Conservation (phyloP, 2,329 filamentous ascomycete genomes). For the Myriosclerotinia curreyana region DNA sequence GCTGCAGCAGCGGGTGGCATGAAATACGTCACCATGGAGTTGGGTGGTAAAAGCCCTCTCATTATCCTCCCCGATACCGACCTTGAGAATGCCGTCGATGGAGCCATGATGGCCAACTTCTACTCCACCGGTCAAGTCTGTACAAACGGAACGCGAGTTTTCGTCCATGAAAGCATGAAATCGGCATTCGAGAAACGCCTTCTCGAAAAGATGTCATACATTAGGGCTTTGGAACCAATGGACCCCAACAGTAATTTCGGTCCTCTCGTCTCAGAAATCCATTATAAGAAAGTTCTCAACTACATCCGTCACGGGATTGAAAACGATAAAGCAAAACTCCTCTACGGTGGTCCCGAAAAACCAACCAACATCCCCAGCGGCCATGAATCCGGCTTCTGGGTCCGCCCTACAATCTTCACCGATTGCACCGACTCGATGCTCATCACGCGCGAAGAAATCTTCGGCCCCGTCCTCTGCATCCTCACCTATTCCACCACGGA, state of each 20-base stretch:
- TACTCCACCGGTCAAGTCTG: conserved; percentile 89
- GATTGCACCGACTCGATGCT: conserved; percentile 81
- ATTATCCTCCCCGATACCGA: conserved; percentile 78
- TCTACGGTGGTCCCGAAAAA: conserved; percentile 66
- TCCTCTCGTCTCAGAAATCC: conserved; percentile 70
- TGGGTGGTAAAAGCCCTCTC: conserved; percentile 81
- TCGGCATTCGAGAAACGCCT: conserved; percentile 64
- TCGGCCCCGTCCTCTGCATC: conserved; percentile 82
- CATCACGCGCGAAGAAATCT: conserved; percentile 80
- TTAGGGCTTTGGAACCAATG: conserved; percentile 71
- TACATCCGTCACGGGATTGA: conserved; percentile 77
- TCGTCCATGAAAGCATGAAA: conserved; percentile 67
- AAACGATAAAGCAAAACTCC: conserved; percentile 67
- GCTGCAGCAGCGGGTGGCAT: conserved; percentile 70
- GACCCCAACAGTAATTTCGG: conserved; percentile 77
- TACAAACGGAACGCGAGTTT: conserved; percentile 88
- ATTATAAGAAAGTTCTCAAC: conserved; percentile 72
- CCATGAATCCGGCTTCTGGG: conserved; percentile 68
- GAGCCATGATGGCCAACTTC: conserved; percentile 92
- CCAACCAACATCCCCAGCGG: conserved; percentile 43
- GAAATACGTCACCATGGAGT: conserved; percentile 91
- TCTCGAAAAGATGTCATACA: conserved; percentile 64
- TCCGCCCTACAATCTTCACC: conserved; percentile 79
- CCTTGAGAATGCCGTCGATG: conserved; percentile 76
- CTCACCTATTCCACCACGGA: conserved; percentile 68